phyloP scores from a whole-genome alignment of 2,329 filamentous ascomycete genomes.

The Epichloe glyceriae region DNA sequence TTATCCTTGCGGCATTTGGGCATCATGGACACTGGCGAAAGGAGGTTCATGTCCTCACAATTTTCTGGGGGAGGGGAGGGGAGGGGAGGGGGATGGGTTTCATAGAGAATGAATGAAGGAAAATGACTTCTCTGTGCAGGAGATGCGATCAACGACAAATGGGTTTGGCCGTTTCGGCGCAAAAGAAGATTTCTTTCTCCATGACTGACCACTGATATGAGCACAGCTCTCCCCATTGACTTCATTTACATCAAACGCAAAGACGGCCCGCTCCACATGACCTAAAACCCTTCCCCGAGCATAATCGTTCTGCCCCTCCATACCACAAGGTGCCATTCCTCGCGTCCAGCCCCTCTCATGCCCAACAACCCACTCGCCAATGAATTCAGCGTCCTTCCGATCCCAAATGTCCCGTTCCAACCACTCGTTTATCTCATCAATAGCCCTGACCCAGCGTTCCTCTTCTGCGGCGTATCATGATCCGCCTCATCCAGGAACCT shows the following conservation, averaged over 20 bases:
- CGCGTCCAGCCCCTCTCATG: constrained; percentile 66
- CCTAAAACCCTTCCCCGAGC: constrained; percentile 46
- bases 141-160: not conserved
- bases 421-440: constrained; percentile 69
- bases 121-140: constrained; percentile 7
- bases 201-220: too few species aligned
- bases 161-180: not conserved
- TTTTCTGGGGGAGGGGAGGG: constrained; percentile 26
- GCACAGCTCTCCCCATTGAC: too few species aligned
- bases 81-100: constrained; percentile 26
- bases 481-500: constrained; percentile 62
- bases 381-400: constrained; percentile 25
- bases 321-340: constrained; percentile 75
- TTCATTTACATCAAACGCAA: not conserved
- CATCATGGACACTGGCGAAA: constrained; percentile 37
- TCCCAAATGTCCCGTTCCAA: constrained; percentile 61
- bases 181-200: too few species aligned
- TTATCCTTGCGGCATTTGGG: constrained; percentile 31
- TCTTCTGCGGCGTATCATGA: constrained; percentile 42
- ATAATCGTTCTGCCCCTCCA: constrained; percentile 64
- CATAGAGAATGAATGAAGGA: constrained; percentile 31
- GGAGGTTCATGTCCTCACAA: constrained; percentile 29
- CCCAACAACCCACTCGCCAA: constrained; percentile 76
- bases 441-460: constrained; percentile 52
- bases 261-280: not conserved